Percentiles rank a stretch among this genome's conserved stretches.
phyloP scores from a whole-genome alignment of 2,329 filamentous ascomycete genomes.

The Epichloe glyceriae region DNA sequence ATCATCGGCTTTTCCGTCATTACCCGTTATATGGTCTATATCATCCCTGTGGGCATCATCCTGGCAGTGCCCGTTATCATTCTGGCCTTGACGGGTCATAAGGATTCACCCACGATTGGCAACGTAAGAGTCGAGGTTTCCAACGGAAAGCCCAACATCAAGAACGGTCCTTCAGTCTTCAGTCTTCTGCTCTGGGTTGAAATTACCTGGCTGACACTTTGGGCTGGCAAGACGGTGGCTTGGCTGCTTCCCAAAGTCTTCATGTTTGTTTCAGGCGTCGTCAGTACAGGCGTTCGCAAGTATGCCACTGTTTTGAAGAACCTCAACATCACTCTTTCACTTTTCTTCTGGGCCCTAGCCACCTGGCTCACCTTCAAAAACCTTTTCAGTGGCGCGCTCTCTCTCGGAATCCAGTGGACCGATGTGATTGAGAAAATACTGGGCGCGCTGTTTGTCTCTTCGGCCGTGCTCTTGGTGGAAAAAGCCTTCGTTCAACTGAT shows the following conservation, averaged over 20 bases:
- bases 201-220: slow-evolving; percentile 53
- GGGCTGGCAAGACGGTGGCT: slow-evolving; percentile 53
- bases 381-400: slow-evolving; percentile 27
- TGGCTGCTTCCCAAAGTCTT: slow-evolving; percentile 48
- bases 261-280: slow-evolving; percentile 56
- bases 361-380: slow-evolving; percentile 49
- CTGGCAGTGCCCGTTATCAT: slow-evolving; percentile 51
- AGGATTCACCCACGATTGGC: slow-evolving; percentile 25
- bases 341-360: slow-evolving; percentile 56
- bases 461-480: slow-evolving; percentile 61
- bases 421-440: slow-evolving; percentile 51
- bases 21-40: slow-evolving; percentile 55
- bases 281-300: slow-evolving; percentile 57
- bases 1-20: slow-evolving; percentile 50
- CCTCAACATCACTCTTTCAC: slow-evolving; percentile 51
- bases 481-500: slow-evolving; percentile 72
- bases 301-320: slow-evolving; percentile 53
- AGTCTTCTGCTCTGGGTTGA: slow-evolving; percentile 57
- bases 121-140: slow-evolving; percentile 10
- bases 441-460: slow-evolving; percentile 52
- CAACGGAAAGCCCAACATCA: neutral
- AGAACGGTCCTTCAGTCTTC: slow-evolving; percentile 37
- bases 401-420: slow-evolving; percentile 35
- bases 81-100: slow-evolving; percentile 30
- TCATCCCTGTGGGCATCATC: slow-evolving; percentile 48